phyloP scores from a whole-genome alignment of 495 filamentous ascomycete genomes.

The Penicillium soppii region DNA sequence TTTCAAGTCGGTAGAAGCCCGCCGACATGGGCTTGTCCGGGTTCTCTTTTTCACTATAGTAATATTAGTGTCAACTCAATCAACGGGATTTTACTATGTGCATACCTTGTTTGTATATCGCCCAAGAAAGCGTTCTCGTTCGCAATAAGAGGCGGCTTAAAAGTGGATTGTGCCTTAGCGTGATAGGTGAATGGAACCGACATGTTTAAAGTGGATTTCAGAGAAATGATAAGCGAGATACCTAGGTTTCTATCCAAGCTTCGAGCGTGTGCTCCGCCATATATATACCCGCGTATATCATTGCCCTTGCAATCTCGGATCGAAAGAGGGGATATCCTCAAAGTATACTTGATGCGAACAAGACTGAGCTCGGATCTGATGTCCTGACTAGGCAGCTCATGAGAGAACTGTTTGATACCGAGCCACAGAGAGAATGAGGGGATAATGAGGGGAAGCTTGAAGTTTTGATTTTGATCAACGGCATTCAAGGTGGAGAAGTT shows the following conservation, averaged over 20 bases:
- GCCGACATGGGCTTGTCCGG: constrained; percentile 62
- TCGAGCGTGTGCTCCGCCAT: not conserved
- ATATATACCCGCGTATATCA: not conserved
- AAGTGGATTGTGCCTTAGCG: constrained; percentile 59
- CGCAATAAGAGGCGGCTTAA: constrained; percentile 69
- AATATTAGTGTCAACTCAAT: no score
- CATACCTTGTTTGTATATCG: constrained; percentile 60
- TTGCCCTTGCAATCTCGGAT: not conserved
- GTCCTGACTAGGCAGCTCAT: constrained; percentile 18
- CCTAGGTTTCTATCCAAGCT: not conserved
- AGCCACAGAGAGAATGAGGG: not conserved
- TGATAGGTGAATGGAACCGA: constrained; percentile 48
- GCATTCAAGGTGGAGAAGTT: not conserved
- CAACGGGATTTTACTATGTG: no score
- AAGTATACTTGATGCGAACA: constrained; percentile 6
- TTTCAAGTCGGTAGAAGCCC: constrained; percentile 74
- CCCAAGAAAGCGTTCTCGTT: constrained; percentile 75
- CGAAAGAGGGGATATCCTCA: constrained; percentile 10
- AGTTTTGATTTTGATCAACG: not conserved
- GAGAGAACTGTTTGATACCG: constrained; percentile 5
- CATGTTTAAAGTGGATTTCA: constrained; percentile 20
- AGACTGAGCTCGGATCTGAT: constrained; percentile 10
- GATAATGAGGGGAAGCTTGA: constrained; percentile 15
- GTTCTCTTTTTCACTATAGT: constrained; percentile 52
- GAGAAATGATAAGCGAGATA: not conserved